These are phyloP conservation scores for Uromyces viciae-fabae DNA, from an alignment of 1,284 basidiomycete species.

Conservation along the genomic window DNA sequence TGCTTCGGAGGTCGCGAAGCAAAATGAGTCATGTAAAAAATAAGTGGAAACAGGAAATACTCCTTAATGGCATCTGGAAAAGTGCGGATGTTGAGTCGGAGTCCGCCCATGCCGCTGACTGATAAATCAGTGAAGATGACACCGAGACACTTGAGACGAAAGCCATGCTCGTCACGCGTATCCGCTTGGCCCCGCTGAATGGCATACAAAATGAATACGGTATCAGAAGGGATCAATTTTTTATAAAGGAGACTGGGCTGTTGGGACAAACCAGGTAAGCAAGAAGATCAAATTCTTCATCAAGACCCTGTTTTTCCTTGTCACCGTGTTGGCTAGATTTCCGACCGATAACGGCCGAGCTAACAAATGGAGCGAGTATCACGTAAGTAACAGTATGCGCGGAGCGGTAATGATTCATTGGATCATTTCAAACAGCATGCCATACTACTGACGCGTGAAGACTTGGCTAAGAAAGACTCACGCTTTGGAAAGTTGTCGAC, in stretches of 20 bases:
- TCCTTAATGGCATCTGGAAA: conserved; percentile 62
- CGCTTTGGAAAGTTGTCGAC: conserved; percentile 40
- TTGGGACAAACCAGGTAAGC: conserved; percentile 20
- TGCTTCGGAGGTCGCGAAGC: conserved; percentile 50
- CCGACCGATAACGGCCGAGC: neutral
- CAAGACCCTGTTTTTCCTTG: conserved; percentile 21
- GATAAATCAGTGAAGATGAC: conserved; percentile 72
- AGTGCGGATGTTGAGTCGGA: conserved; percentile 52
- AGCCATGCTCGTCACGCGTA: conserved; percentile 31
- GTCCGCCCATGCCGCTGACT: conserved; percentile 68
- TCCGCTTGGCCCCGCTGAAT: conserved; percentile 24
- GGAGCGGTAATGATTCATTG: no score
- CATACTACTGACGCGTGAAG: neutral
- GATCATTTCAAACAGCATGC: no score
- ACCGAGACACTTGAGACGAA: conserved; percentile 56
- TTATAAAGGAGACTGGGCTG: neutral
- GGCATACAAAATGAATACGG: no score
- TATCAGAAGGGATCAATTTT: no score
- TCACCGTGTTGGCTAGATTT: neutral
- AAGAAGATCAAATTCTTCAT: conserved; percentile 37
- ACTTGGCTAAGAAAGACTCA: neutral
- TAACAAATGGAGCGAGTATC: neutral
- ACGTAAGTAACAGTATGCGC: no score
- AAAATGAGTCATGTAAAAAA: conserved; percentile 29
- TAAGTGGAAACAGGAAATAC: conserved; percentile 46